phyloP scores from a whole-genome alignment of 2,329 filamentous ascomycete species.

The Botrytis deweyae region DNA sequence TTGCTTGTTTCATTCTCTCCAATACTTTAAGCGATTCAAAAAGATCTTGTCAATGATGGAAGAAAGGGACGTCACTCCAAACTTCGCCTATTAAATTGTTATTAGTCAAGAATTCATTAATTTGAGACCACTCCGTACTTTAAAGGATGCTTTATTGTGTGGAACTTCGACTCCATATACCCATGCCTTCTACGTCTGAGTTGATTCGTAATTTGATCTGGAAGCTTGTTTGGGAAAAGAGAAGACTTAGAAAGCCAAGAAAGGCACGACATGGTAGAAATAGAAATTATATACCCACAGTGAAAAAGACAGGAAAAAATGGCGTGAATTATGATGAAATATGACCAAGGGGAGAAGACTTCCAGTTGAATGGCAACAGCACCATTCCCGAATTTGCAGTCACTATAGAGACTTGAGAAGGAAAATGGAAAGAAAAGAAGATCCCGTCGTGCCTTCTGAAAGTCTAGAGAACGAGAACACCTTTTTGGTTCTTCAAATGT shows the following conservation, averaged over 20 bases:
- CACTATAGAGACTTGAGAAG: not conserved
- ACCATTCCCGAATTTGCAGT: not conserved
- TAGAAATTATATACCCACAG: not conserved
- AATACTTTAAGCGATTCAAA: not conserved
- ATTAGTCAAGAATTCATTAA: not conserved
- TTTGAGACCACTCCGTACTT: not conserved
- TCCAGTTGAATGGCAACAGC: not conserved
- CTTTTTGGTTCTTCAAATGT: not conserved
- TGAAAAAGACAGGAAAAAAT: not conserved
- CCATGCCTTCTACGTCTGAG: not conserved
- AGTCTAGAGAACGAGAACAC: not conserved
- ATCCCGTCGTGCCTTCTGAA: not conserved
- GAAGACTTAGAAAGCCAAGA: not conserved
- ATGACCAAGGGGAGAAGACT: not conserved
- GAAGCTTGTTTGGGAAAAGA: not conserved
- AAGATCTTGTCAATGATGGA: not conserved
- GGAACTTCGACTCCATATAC: not conserved
- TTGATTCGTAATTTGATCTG: not conserved
- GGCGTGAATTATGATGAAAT: not conserved
- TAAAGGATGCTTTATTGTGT: not conserved
- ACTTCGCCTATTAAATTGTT: not conserved
- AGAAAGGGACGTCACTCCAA: not conserved
- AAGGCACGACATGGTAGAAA: not conserved
- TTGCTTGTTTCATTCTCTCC: not conserved
- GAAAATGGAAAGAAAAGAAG: not conserved